Evolutionary conservation across 768 basidiomycete genomes (phyloP).

Genomic region (Tephrocybe rancida): DNA sequence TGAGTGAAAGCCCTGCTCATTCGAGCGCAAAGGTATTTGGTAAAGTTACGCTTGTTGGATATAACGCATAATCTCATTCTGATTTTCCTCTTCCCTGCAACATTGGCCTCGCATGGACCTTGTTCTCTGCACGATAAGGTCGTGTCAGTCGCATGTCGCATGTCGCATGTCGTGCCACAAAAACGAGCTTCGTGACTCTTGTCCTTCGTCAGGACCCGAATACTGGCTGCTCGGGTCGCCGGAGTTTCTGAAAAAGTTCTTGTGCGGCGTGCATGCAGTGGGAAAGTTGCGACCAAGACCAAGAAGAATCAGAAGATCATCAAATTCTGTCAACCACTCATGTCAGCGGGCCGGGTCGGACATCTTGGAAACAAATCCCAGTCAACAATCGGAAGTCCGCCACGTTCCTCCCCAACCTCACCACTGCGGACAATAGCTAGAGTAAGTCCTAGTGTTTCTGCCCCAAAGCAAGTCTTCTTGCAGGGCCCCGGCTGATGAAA

Average conservation of each 20-base stretch:
- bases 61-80: too few species aligned
- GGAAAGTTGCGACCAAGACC: too few species aligned
- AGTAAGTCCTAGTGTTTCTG: too few species aligned
- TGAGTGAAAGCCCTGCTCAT: background rate
- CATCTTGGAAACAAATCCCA: background rate
- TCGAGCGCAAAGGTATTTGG: background rate
- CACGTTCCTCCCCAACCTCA: too few species aligned
- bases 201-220: background rate
- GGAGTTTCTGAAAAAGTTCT: background rate
- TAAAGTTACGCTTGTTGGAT: background rate
- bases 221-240: background rate
- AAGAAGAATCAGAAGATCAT: background rate
- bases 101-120: background rate
- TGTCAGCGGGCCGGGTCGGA: background rate
- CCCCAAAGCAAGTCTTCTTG: too few species aligned
- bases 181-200: background rate
- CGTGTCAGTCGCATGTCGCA: background rate
- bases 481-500: too few species aligned
- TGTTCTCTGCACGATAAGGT: background rate
- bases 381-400: too few species aligned
- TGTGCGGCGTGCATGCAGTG: background rate
- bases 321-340: too few species aligned
- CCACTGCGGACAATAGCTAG: too few species aligned
- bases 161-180: conserved; percentile 3
- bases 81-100: background rate